Evolutionary conservation across 768 basidiomycete genomes (phyloP).

Genomic region (Pisolithus tinctorius): DNA sequence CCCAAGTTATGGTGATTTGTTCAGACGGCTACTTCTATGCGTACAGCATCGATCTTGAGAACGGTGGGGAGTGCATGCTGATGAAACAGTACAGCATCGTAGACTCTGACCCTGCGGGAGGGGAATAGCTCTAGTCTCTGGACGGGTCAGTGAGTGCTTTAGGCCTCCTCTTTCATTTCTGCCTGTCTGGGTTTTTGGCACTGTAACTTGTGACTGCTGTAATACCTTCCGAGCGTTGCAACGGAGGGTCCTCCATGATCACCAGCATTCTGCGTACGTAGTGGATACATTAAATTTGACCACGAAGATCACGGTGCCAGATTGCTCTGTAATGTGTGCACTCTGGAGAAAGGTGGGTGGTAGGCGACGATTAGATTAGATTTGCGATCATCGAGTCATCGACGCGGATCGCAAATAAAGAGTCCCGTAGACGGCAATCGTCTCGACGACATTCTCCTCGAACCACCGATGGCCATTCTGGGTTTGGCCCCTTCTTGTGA

Average conservation of each 20-base stretch:
- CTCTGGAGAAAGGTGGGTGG: background rate
- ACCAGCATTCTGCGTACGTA: too few relatives aligned
- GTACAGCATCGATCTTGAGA: conserved; percentile 93
- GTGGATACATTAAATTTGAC: background rate
- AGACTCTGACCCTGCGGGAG: conserved; percentile 20
- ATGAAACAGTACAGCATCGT: conserved; percentile 82
- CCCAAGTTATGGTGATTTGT: conserved; percentile 95
- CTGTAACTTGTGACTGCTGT: background rate
- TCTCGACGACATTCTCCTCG: too few relatives aligned
- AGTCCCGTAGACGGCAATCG: too few relatives aligned
- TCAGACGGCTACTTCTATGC: conserved; percentile 94
- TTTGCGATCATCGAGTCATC: background rate
- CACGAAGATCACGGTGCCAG: background rate
- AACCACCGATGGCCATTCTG: conserved; percentile 49
- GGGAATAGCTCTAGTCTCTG: conserved; percentile 19
- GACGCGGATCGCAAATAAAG: too few relatives aligned
- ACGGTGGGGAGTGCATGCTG: conserved; percentile 90
- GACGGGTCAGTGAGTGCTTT: background rate
- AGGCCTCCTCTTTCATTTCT: background rate
- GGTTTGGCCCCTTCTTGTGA: conserved; percentile 43
- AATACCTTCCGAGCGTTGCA: background rate
- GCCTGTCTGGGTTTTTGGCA: background rate
- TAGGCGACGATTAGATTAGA: background rate
- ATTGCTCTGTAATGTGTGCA: too few relatives aligned
- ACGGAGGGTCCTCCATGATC: background rate